Conservation (phyloP, 352 stramenopile genomes). For the Pythium coloratum region DNA sequence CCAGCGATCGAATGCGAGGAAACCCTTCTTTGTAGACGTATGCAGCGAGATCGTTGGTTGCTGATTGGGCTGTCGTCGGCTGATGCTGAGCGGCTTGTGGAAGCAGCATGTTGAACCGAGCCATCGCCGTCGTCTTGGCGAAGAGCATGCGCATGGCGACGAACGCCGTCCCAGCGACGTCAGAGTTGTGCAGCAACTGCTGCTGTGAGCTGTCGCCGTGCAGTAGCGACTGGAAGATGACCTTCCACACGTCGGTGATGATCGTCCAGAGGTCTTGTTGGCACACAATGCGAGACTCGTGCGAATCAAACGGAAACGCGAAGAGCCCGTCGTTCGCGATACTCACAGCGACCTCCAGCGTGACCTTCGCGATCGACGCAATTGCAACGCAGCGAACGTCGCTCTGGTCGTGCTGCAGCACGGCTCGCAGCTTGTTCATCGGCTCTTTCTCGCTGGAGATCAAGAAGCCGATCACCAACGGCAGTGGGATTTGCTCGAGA, state of each 20-base stretch:
- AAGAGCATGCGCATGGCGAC: slow-evolving; percentile 60
- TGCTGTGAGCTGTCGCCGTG: slow-evolving; percentile 18
- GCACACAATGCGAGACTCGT: slow-evolving; percentile 76
- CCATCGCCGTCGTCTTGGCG: slow-evolving; percentile 42
- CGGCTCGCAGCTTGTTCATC: slow-evolving; percentile 73
- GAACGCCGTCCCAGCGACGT: slow-evolving; percentile 51
- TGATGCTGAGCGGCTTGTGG: slow-evolving; percentile 22
- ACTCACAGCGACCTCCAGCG: slow-evolving; percentile 45
- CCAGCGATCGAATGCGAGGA: slow-evolving; percentile 51
- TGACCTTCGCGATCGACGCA: slow-evolving; percentile 53
- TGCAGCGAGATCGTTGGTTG: slow-evolving; percentile 64
- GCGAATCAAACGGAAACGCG: slow-evolving; percentile 80
- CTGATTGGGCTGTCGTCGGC: slow-evolving; percentile 30
- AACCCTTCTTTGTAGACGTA: slow-evolving; percentile 69
- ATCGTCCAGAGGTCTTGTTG: slow-evolving; percentile 82
- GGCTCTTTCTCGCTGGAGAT: slow-evolving; percentile 63
- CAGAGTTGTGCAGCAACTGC: slow-evolving; percentile 12
- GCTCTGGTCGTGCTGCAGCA: slow-evolving; percentile 66
- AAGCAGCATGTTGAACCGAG: slow-evolving; percentile 32
- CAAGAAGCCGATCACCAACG: slow-evolving; percentile 65
- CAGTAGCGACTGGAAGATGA: slow-evolving; percentile 70
- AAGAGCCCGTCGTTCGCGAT: slow-evolving; percentile 59
- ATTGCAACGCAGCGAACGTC: slow-evolving; percentile 65
- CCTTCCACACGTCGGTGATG: slow-evolving; percentile 76
- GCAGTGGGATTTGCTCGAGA: slow-evolving; percentile 54